Evolutionary conservation across 2,329 filamentous ascomycete species (phyloP).

Genomic region (Penicillium sp.): DNA sequence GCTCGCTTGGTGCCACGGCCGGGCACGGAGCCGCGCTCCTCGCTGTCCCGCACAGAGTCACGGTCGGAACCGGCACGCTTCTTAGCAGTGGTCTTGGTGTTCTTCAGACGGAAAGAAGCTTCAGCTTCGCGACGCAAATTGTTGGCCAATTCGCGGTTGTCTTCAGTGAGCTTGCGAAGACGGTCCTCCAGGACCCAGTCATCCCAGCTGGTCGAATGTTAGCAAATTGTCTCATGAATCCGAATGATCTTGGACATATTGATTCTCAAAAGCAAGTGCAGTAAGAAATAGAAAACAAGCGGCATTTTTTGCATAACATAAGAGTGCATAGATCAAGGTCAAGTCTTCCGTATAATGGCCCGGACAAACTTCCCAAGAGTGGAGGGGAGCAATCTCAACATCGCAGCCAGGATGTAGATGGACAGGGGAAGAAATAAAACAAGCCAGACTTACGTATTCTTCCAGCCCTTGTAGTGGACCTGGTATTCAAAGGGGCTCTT

Average conservation of each 20-base stretch:
- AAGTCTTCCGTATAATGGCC: background rate
- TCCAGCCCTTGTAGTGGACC: slow-evolving; percentile 99
- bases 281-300: background rate
- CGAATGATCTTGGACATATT: background rate
- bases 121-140: slow-evolving; percentile 39
- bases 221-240: slow-evolving; percentile 3
- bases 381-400: background rate
- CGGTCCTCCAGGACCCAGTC: slow-evolving; percentile 95
- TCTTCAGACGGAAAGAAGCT: slow-evolving; percentile 28
- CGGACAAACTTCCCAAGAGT: background rate
- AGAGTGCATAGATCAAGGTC: background rate
- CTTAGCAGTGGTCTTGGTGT: slow-evolving; percentile 30
- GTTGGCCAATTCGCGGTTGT: slow-evolving; percentile 78
- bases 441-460: slow-evolving; percentile 65
- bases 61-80: slow-evolving; percentile 37
- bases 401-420: background rate
- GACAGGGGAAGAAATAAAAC: slow-evolving; percentile 6
- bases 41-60: slow-evolving; percentile 38
- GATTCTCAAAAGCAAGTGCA: background rate
- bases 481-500: slow-evolving; percentile 74
- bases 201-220: slow-evolving; percentile 61
- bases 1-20: slow-evolving; percentile 39
- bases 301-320: background rate
- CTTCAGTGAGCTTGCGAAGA: slow-evolving; percentile 85
- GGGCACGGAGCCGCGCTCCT: slow-evolving; percentile 39